These are phyloP conservation scores for Candida gorgasii DNA, from an alignment of 805 yeast genomes.

Conservation along the genomic window DNA sequence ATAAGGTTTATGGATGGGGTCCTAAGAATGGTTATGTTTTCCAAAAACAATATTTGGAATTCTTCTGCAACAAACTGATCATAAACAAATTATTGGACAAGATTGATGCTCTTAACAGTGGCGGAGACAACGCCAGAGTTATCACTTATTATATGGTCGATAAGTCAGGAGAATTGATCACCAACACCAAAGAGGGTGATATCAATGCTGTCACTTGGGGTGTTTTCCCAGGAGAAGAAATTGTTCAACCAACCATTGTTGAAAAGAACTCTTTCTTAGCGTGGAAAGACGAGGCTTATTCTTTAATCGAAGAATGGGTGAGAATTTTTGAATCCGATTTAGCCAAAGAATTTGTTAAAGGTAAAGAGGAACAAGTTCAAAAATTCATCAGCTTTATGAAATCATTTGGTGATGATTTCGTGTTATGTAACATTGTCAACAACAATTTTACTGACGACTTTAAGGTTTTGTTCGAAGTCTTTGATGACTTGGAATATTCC, in stretches of 20 bases:
- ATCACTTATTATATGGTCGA: constrained; percentile 79
- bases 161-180: constrained; percentile 53
- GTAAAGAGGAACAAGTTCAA: constrained; percentile 28
- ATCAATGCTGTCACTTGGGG: constrained; percentile 99
- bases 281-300: constrained; percentile 94
- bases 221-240: constrained; percentile 93
- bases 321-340: constrained; percentile 45
- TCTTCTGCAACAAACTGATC: constrained; percentile 65
- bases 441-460: constrained; percentile 68
- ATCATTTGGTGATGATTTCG: constrained; percentile 56
- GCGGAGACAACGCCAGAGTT: constrained; percentile 39
- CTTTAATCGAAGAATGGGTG: constrained; percentile 81
- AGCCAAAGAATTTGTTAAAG: constrained; percentile 28
- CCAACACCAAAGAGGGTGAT: constrained; percentile 73
- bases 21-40: constrained; percentile 90
- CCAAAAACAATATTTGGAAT: constrained; percentile 91
- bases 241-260: constrained; percentile 93
- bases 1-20: constrained; percentile 89
- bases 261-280: constrained; percentile 90
- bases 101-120: constrained; percentile 48
- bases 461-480: constrained; percentile 56
- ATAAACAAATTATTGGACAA: constrained; percentile 36
- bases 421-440: constrained; percentile 85
- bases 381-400: constrained; percentile 44
- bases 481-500: constrained; percentile 29